Percentiles rank a stretch among this genome's conserved stretches.
phyloP scores from a whole-genome alignment of 2,329 filamentous ascomycete species.

The Neopestalotiopsis sp. region DNA sequence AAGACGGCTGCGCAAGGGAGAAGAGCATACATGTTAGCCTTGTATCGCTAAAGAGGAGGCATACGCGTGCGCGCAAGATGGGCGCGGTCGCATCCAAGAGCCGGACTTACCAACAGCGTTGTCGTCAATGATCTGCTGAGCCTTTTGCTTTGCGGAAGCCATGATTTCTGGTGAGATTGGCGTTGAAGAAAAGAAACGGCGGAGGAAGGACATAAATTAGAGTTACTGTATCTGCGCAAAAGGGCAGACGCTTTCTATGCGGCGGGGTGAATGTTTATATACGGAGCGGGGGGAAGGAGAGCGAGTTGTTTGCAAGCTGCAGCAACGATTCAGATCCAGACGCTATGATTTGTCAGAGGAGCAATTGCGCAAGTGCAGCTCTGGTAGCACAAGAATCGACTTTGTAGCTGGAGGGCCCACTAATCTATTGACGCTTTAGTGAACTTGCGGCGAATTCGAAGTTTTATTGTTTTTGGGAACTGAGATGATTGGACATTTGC shows the following conservation, averaged over 20 bases:
- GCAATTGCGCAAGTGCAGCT: slow-evolving; percentile 1
- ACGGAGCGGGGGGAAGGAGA: not conserved
- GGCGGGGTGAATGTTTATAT: slow-evolving; percentile 10
- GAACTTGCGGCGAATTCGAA: not conserved
- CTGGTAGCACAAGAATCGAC: not conserved
- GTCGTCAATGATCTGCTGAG: slow-evolving; percentile 84
- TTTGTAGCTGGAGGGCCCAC: not conserved
- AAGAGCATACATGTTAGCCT: not conserved
- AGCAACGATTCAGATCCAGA: not conserved
- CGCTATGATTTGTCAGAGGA: slow-evolving; percentile 18
- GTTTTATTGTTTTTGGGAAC: not conserved
- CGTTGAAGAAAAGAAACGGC: slow-evolving; percentile 68
- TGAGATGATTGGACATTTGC: no score
- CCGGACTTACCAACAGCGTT: slow-evolving; percentile 76
- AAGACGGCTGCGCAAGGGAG: slow-evolving; percentile 73
- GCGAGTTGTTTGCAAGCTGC: not conserved
- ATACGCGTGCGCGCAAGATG: not conserved
- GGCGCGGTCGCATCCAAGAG: not conserved
- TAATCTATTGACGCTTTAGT: not conserved
- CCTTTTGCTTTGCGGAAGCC: slow-evolving; percentile 84
- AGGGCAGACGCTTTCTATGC: not conserved
- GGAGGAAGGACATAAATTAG: slow-evolving; percentile 67
- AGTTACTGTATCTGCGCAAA: not conserved
- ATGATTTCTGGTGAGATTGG: slow-evolving; percentile 70
- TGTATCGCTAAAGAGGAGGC: not conserved